These are phyloP conservation scores for Hypoxylon crocopeplum DNA, from an alignment of 495 filamentous ascomycete species.

Conservation along the genomic window DNA sequence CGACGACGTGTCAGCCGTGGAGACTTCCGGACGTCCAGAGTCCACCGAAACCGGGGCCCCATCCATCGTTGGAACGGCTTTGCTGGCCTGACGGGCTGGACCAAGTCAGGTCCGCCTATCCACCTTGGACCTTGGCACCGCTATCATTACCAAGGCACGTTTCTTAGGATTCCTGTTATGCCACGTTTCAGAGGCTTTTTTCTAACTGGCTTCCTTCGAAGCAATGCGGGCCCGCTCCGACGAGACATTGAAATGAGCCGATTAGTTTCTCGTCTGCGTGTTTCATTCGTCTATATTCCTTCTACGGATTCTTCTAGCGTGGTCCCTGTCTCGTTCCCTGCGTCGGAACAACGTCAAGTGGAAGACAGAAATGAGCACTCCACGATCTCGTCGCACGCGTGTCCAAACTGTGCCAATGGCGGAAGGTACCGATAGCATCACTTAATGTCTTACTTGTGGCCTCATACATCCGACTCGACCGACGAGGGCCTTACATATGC, in stretches of 20 bases:
- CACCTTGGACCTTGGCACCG: constrained; percentile 23
- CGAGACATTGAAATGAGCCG: constrained; percentile 26
- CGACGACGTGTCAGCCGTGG: constrained; percentile 32
- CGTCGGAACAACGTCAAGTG: constrained; percentile 29
- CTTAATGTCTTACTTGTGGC: constrained; percentile 30
- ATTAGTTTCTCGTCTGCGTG: constrained; percentile 19
- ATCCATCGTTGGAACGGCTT: constrained; percentile 2
- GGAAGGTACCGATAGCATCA: constrained; percentile 38
- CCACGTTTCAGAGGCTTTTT: constrained; percentile 37
- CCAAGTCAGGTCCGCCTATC: constrained; percentile 23
- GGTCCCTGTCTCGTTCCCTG: constrained; percentile 33
- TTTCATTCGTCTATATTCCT: constrained; percentile 26
- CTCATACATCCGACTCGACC: constrained; percentile 30
- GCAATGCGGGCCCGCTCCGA: constrained; percentile 18
- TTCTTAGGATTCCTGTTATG: constrained; percentile 34
- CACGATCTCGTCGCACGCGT: constrained; percentile 25
- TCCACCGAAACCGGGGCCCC: constrained; percentile 30
- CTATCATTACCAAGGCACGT: constrained; percentile 32
- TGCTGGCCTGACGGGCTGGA: constrained; percentile 18
- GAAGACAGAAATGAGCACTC: constrained; percentile 3
- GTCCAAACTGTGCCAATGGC: constrained; percentile 37
- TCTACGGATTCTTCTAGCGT: constrained; percentile 34
- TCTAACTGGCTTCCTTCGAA: constrained; percentile 13
- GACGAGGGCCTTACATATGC: constrained; percentile 30
- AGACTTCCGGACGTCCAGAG: constrained; percentile 27